Evolutionary conservation across 345 rosid genomes (phyloP).

Genomic region (Brassica nigra): DNA sequence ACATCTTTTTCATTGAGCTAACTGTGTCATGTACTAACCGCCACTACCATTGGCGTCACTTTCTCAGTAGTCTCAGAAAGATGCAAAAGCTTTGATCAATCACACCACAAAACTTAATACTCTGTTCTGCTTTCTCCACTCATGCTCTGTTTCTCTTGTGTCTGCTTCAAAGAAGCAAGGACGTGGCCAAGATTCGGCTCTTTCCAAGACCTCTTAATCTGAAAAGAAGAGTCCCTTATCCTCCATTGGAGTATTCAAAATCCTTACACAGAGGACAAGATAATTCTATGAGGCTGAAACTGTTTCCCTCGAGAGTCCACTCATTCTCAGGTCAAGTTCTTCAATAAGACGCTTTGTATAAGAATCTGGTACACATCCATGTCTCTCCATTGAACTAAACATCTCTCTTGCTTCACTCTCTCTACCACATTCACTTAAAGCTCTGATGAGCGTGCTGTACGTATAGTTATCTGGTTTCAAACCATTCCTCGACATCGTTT

Average conservation of each 20-base stretch:
- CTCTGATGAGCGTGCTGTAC: constrained; percentile 55
- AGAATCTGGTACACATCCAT: constrained; percentile 65
- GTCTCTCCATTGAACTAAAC: constrained; percentile 57
- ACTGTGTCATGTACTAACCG: constrained; percentile 16
- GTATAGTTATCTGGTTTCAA: constrained; percentile 71
- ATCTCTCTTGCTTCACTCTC: constrained; percentile 62
- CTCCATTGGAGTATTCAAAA: not conserved
- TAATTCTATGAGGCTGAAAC: constrained; percentile 25
- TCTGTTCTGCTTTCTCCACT: constrained; percentile 3
- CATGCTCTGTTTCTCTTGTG: constrained; percentile 11
- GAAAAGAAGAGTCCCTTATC: constrained; percentile 10
- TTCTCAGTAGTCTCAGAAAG: constrained; percentile 4
- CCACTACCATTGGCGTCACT: constrained; percentile 10
- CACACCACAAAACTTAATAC: constrained; percentile 18
- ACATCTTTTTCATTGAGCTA: constrained; percentile 2
- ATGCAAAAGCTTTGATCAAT: constrained; percentile 11
- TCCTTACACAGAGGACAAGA: constrained; percentile 2
- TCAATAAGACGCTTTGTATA: constrained; percentile 50
- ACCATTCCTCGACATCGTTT: constrained; percentile 54
- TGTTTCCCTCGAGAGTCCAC: constrained; percentile 16
- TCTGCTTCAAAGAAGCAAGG: constrained; percentile 3
- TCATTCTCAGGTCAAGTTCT: constrained; percentile 35
- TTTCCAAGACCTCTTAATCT: constrained; percentile 1
- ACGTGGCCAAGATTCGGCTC: constrained; percentile 10
- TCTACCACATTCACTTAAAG: constrained; percentile 56